These are phyloP conservation scores for Ceratobasidium papillatum DNA, from an alignment of 1,284 basidiomycete genomes.

Conservation along the genomic window DNA sequence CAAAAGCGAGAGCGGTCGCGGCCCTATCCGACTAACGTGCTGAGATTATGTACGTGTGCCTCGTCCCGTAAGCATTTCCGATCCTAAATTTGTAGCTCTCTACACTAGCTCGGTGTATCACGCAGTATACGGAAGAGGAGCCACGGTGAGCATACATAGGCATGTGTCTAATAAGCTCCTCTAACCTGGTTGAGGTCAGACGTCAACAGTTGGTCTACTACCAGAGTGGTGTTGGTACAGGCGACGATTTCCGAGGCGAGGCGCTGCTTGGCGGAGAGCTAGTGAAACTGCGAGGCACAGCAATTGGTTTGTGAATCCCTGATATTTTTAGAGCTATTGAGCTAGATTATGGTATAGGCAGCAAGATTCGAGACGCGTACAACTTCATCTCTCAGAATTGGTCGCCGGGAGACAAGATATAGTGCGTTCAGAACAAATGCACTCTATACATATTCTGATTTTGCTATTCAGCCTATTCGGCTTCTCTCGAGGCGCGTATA, in stretches of 20 bases:
- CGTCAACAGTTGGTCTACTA: slow-evolving; percentile 40
- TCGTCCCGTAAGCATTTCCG: not conserved
- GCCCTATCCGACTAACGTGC: slow-evolving; percentile 11
- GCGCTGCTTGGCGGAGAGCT: not conserved
- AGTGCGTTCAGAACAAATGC: not conserved
- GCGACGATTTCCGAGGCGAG: slow-evolving; percentile 16
- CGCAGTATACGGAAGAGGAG: slow-evolving; percentile 3
- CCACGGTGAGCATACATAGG: not conserved
- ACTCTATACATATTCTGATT: not conserved
- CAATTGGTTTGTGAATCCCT: not conserved
- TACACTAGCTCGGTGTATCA: slow-evolving; percentile 3
- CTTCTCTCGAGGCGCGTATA: slow-evolving; percentile 43
- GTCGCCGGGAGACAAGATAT: slow-evolving; percentile 27
- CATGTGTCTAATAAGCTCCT: not conserved
- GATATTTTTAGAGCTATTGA: not conserved
- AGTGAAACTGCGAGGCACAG: not conserved
- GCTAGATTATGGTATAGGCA: not conserved
- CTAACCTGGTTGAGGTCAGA: not conserved
- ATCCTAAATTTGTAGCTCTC: not conserved
- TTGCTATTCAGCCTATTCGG: slow-evolving; percentile 23
- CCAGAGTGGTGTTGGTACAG: slow-evolving; percentile 40
- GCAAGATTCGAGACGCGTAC: slow-evolving; percentile 43
- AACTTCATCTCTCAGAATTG: slow-evolving; percentile 43
- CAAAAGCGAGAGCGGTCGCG: not conserved
- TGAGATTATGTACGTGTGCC: slow-evolving; percentile 4